phyloP scores from a whole-genome alignment of 768 basidiomycete genomes.

The Cubamyces sp. region DNA sequence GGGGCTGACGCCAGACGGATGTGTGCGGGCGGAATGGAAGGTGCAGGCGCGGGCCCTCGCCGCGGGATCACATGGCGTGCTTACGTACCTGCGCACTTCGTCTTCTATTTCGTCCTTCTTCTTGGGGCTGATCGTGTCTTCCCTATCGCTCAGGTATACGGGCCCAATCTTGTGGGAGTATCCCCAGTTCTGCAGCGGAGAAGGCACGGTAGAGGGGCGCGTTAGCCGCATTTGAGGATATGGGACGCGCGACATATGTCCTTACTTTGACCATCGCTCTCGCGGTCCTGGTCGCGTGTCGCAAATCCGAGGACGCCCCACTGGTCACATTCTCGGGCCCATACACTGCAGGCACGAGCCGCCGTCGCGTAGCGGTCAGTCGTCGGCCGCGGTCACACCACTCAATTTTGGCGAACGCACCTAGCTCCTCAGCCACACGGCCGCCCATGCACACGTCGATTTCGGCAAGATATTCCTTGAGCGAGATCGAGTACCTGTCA shows the following conservation, averaged over 20 bases:
- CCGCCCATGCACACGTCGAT: slow-evolving; percentile 96
- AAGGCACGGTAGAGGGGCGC: slow-evolving; percentile 6
- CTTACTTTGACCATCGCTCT: slow-evolving; percentile 87
- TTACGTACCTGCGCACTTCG: slow-evolving; percentile 78
- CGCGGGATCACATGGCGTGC: slow-evolving; percentile 18
- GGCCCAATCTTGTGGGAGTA: slow-evolving; percentile 83
- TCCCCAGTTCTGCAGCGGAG: slow-evolving; percentile 62
- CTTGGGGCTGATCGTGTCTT: slow-evolving; percentile 69
- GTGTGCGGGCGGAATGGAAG: slow-evolving; percentile 9
- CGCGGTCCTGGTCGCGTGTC: slow-evolving; percentile 78
- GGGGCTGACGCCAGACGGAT: not conserved
- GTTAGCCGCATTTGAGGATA: slow-evolving; percentile 1
- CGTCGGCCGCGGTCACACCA: slow-evolving; percentile 10
- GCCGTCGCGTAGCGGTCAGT: slow-evolving; percentile 21
- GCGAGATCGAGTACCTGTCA: slow-evolving; percentile 72
- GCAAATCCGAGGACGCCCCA: slow-evolving; percentile 89
- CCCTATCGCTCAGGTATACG: slow-evolving; percentile 76
- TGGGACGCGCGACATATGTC: not conserved
- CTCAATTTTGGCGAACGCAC: slow-evolving; percentile 45
- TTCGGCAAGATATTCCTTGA: slow-evolving; percentile 74
- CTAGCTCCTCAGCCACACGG: slow-evolving; percentile 90
- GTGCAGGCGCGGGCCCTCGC: slow-evolving; percentile 4
- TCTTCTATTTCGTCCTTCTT: slow-evolving; percentile 86
- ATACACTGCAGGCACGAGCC: slow-evolving; percentile 60
- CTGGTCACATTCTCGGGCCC: slow-evolving; percentile 88